Evolutionary conservation across 768 basidiomycete genomes (phyloP), one percentile per base, ranked within the genome.

Genomic region (Amanita fuliginea): DNA sequence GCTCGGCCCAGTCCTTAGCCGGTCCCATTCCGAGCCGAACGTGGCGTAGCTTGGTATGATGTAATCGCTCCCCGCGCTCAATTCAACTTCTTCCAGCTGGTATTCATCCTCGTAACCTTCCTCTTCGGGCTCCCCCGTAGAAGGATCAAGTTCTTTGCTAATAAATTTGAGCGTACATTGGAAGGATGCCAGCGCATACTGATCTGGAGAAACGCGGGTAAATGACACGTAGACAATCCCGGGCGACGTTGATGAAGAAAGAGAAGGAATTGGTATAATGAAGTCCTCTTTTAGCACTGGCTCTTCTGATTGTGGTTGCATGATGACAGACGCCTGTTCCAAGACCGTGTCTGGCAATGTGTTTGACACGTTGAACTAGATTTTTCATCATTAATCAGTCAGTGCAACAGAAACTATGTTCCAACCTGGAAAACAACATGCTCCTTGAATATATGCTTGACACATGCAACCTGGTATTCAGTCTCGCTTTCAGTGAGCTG

Each of bases 51-150:
- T 93, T n/a, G 96, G 95, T 35, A 94, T 71, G 60, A 99, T 88
- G 64, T 95, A 99, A 70, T 98, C 95, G 2, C 85, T 83, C 26
- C 85, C 87, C 9, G 90, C 94, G 52, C 85, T 83, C 47, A 99
- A 72, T 63, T 98, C 96, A 50, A 96, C 79, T 53, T 98, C 96
- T 64, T 99, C 96, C 37, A 97, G 71, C 64, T 91, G 89, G 66
- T 99, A 99, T 66, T 98, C 95, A 69, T 98, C 96, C 61, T 93
- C 89, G 64, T 98, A 99, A n/a, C 96, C 96, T 47, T 96, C 94
- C 55, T 88, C 91, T 66, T 99, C 96, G 7, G 96, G 96, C 60
- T 89, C 83, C 19, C 94, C 94, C 11, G 88, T 94, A 40, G 86
- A 77, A 10, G 96, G 96, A 65, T 99, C 96, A 14, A 98, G 78